Conservation (phyloP, 192 early-diverging fungal genomes). For the Backusella psychrophila region DNA sequence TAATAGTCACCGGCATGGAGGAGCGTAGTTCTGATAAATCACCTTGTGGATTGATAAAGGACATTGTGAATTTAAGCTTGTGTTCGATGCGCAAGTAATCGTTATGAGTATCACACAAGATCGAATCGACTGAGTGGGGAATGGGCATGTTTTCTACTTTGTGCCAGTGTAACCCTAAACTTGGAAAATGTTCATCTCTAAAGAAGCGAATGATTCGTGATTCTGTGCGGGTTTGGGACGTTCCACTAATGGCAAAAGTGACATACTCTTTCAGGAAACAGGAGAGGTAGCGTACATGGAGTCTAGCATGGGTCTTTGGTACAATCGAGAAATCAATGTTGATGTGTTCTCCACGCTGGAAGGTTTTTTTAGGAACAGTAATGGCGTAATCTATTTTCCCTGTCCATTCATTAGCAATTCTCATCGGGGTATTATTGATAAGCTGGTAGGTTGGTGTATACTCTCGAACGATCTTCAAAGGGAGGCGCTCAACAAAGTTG, state of each 20-base stretch:
- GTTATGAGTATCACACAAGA: conserved; percentile 33
- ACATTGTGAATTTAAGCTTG: conserved; percentile 35
- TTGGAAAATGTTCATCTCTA: conserved; percentile 14
- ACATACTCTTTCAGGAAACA: conserved; percentile 57
- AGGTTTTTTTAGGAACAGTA: conserved; percentile 42
- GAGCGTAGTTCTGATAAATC: conserved; percentile 35
- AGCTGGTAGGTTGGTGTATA: conserved; percentile 31
- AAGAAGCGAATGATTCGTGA: conserved; percentile 11
- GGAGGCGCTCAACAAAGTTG: conserved; percentile 35
- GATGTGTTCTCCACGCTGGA: conserved; percentile 51
- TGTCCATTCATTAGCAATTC: conserved; percentile 53
- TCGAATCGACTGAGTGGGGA: conserved; percentile 7
- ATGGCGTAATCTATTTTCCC: conserved; percentile 55
- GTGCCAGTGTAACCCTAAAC: conserved; percentile 18
- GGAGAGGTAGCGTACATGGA: conserved; percentile 45
- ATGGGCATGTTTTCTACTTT: conserved; percentile 20
- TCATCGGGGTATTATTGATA: conserved; percentile 40
- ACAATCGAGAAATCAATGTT: conserved; percentile 42
- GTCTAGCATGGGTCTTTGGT: conserved; percentile 41
- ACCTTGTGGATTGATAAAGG: conserved; percentile 23
- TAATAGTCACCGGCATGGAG: conserved; percentile 30
- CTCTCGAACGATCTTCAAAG: conserved; percentile 46
- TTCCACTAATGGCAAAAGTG: conserved; percentile 33
- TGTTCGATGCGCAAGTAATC: conserved; percentile 33
- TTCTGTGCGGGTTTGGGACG: conserved; percentile 31